Conservation (phyloP, 2,329 filamentous ascomycete species). For the Fusarium penzigii region DNA sequence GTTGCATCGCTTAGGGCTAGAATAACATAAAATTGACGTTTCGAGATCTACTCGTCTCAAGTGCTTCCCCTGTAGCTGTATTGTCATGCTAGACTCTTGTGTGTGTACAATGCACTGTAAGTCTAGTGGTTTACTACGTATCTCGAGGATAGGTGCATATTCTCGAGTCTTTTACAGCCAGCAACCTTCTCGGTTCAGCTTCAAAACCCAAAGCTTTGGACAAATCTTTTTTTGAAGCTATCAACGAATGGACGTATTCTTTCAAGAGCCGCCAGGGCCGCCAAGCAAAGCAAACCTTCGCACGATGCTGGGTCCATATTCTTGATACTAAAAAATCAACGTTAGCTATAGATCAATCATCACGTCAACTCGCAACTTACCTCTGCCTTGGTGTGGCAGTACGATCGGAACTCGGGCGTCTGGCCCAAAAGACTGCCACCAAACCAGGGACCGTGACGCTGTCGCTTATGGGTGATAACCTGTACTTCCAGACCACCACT, state of each 20-base stretch:
- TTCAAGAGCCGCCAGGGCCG: slow-evolving; percentile 79
- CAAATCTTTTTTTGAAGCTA: slow-evolving; percentile 17
- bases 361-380: slow-evolving; percentile 38
- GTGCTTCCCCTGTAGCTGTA: slow-evolving; percentile 10
- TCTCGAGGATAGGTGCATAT: background rate
- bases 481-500: slow-evolving; percentile 95
- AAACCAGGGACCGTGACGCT: slow-evolving; percentile 98
- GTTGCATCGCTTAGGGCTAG: slow-evolving; percentile 11
- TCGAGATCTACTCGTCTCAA: slow-evolving; percentile 20
- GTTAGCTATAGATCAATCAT: slow-evolving; percentile 9
- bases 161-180: background rate
- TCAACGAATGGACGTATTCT: slow-evolving; percentile 10
- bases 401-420: slow-evolving; percentile 97
- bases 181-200: background rate
- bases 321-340: slow-evolving; percentile 68
- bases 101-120: too few relatives aligned
- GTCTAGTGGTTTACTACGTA: too few relatives aligned
- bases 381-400: slow-evolving; percentile 92
- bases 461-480: slow-evolving; percentile 95
- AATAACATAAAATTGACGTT: slow-evolving; percentile 24
- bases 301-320: slow-evolving; percentile 94
- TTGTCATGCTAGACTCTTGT: too few relatives aligned
- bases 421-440: slow-evolving; percentile 94
- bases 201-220: background rate
- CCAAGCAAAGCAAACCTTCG: slow-evolving; percentile 91